Conservation (phyloP, 306 rosid species). For the Gillenia trifoliata region DNA sequence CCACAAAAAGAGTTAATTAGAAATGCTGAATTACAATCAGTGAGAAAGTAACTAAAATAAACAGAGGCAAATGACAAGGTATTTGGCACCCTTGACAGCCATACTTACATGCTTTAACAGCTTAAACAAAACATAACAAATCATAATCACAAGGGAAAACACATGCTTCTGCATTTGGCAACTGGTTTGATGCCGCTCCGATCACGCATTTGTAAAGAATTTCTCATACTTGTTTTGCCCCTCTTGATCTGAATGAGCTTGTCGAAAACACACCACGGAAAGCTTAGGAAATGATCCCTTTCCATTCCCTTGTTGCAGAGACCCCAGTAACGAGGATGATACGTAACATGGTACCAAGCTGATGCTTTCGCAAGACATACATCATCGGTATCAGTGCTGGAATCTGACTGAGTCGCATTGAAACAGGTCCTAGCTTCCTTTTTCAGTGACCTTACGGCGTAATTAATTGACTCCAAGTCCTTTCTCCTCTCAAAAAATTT, state of each 20-base stretch:
- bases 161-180: not conserved
- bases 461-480: slow-evolving; percentile 46
- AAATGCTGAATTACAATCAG: not conserved
- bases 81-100: not conserved
- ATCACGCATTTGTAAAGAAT: not conserved
- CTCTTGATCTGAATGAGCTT: slow-evolving; percentile 30
- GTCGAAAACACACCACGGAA: slow-evolving; percentile 39
- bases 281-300: slow-evolving; percentile 35
- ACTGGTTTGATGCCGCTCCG: not conserved
- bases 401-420: not conserved
- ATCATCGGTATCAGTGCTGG: not conserved
- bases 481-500: slow-evolving; percentile 38
- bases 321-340: slow-evolving; percentile 37
- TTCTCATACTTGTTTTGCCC: not conserved
- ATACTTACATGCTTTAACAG: not conserved
- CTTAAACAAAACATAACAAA: too few species aligned
- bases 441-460: slow-evolving; percentile 40
- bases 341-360: slow-evolving; percentile 50
- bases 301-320: slow-evolving; percentile 20
- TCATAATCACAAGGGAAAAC: not conserved
- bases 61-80: not conserved
- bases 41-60: not conserved
- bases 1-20: not conserved
- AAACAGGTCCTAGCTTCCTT: slow-evolving; percentile 37
- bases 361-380: slow-evolving; percentile 34